Conservation (phyloP, 225 moss, liverwort and hornwort species). For the Takakia lepidozioides region DNA sequence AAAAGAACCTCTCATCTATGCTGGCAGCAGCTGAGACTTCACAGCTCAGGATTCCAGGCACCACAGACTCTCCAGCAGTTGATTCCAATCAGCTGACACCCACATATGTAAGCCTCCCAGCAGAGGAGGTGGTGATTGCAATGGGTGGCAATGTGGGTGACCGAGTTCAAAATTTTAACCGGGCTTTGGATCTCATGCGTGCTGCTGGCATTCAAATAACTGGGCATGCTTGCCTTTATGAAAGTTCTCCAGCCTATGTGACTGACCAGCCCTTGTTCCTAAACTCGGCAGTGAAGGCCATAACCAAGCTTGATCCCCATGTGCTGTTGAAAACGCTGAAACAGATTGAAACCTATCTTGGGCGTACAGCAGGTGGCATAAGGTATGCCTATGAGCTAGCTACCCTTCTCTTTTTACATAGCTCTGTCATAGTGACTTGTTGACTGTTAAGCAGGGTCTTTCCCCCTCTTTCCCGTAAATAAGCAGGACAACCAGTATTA, state of each 20-base stretch:
- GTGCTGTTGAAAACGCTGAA: conserved; percentile 58
- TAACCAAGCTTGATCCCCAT: conserved; percentile 61
- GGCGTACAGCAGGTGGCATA: conserved; percentile 61
- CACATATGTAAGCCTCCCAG: conserved; percentile 1
- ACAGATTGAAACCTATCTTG: conserved; percentile 65
- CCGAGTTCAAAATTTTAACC: conserved; percentile 58
- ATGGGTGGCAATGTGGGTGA: conserved; percentile 79
- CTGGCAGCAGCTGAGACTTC: background rate
- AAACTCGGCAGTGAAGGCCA: conserved; percentile 69
- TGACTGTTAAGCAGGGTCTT: too few species aligned
- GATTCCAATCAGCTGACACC: background rate
- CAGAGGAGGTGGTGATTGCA: conserved; percentile 81
- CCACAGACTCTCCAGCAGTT: background rate
- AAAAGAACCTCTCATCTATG: background rate
- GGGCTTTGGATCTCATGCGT: conserved; percentile 71
- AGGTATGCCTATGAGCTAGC: conserved; percentile 30
- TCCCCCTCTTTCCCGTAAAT: too few species aligned
- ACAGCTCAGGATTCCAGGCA: background rate
- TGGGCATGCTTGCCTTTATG: conserved; percentile 76
- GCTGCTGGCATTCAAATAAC: conserved; percentile 49
- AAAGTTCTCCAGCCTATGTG: conserved; percentile 87
- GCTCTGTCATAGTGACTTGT: too few species aligned
- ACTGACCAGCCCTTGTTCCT: conserved; percentile 83
- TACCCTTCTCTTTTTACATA: too few species aligned
- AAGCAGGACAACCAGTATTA: too few species aligned